Evolutionary conservation across 805 yeast genomes (phyloP).

Genomic region (Lipomyces yamanashiensis): DNA sequence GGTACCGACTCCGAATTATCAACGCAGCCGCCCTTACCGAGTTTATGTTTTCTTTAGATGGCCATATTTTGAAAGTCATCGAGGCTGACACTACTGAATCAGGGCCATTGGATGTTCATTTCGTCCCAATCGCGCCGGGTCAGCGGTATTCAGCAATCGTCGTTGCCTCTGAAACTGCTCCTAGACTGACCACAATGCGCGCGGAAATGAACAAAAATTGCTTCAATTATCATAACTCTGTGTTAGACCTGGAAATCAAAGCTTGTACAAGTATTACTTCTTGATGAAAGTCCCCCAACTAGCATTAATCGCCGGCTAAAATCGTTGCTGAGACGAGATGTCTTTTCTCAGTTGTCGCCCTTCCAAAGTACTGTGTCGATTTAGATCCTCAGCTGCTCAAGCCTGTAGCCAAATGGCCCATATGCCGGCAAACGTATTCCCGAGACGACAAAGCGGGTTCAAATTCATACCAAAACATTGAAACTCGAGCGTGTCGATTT

Average conservation of each 20-base stretch:
- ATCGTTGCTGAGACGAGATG: background rate
- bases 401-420: slow-evolving; percentile 6
- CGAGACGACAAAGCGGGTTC: slow-evolving; percentile 6
- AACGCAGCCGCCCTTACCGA: slow-evolving; percentile 22
- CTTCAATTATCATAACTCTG: slow-evolving; percentile 20
- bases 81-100: slow-evolving; percentile 28
- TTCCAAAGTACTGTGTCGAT: slow-evolving; percentile 21
- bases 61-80: slow-evolving; percentile 17
- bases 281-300: background rate
- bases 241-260: slow-evolving; percentile 17
- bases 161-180: slow-evolving; percentile 5
- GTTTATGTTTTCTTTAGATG: slow-evolving; percentile 15
- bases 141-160: slow-evolving; percentile 28
- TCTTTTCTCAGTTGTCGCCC: slow-evolving; percentile 16
- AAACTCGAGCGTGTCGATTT: slow-evolving; percentile 21
- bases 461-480: slow-evolving; percentile 11
- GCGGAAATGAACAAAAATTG: slow-evolving; percentile 18
- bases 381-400: background rate
- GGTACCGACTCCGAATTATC: slow-evolving; percentile 24
- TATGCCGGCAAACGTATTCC: slow-evolving; percentile 4
- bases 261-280: background rate
- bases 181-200: slow-evolving; percentile 33
- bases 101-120: slow-evolving; percentile 24
- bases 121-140: slow-evolving; percentile 20
- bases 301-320: background rate